Base-by-base conservation (phyloP, 2,329 filamentous ascomycete species). In the Fusarium clavum region DNA sequence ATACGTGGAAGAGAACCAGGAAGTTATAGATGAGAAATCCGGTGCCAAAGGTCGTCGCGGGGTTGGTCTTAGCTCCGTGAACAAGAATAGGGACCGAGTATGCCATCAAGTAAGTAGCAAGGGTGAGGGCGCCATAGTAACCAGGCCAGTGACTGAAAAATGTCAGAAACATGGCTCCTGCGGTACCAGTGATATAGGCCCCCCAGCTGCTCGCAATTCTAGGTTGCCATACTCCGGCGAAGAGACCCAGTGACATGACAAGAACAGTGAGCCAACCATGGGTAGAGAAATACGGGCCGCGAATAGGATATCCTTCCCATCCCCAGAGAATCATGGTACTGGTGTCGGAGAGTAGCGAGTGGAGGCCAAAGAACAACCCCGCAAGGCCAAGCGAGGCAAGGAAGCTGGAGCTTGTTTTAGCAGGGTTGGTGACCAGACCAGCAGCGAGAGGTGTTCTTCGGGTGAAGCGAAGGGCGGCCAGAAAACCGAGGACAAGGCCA, bases 291-390 rank as follows among this genome's bases (percentile, higher is more conserved):
- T 96, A 88, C 4, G 96, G 96, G 9, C 96, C 96, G 52, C 92
- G 90, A 43, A 98, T 88, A 16, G 96, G 96, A 75, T 92, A 99
- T 9, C 96, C 96, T 74, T 98, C 94, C 96, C 96, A 99, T 5
- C 94, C 94, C 96, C 96, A 99, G 18, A 94, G 86, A 61, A 98
- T 98, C 94, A 99, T 98, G 57, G 96, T 99, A 83, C 96, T 98
- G 0, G 94, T 97, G 78, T 99, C 96, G 0, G 96, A 98, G 13
- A 99, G 87, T 12, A 99, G 85, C 2, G 94, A 98, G 78, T 98
- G 96, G 76, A 98, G 86, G 8, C 88, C 93, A 76, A 99, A 99
- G 77, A 98, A 86, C 10, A 98, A 81, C 30, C 94, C 95, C 25
- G 89, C 94, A 58, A 98, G 81, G 63, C 96, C 94, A 51, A 96